Conservation (phyloP, 306 rosid genomes). For the Adenanthera pavonina region DNA sequence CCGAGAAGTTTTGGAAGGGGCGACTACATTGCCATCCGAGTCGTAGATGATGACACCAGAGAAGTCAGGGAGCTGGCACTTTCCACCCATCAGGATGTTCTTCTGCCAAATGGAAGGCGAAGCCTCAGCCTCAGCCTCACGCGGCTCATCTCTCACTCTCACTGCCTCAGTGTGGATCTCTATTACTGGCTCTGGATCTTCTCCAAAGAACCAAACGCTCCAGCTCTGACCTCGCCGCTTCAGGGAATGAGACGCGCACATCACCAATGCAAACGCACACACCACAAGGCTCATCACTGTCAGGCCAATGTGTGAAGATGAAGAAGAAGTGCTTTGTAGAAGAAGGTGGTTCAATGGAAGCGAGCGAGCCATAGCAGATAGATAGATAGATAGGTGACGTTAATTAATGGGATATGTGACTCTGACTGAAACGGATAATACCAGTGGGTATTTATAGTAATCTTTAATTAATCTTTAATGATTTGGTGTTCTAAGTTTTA, state of each 20-base stretch:
- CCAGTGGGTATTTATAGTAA: slow-evolving; percentile 23
- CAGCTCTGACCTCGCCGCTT: slow-evolving; percentile 50
- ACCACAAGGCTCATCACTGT: slow-evolving; percentile 55
- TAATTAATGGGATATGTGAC: slow-evolving; percentile 25
- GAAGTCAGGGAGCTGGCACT: slow-evolving; percentile 89
- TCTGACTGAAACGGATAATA: not conserved
- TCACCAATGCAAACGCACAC: slow-evolving; percentile 66
- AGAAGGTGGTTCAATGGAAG: slow-evolving; percentile 39
- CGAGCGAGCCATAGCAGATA: slow-evolving; percentile 66
- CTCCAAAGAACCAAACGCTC: slow-evolving; percentile 51
- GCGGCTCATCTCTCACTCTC: not conserved
- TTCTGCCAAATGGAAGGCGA: slow-evolving; percentile 72
- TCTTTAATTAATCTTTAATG: not conserved
- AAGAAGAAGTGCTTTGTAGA: slow-evolving; percentile 32
- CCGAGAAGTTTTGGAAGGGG: slow-evolving; percentile 56
- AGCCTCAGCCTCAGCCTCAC: not conserved
- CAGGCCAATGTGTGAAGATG: slow-evolving; percentile 46
- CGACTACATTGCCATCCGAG: slow-evolving; percentile 59
- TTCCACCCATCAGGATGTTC: slow-evolving; percentile 93
- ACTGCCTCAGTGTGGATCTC: slow-evolving; percentile 47
- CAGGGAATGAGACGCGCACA: slow-evolving; percentile 83
- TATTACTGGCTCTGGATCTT: slow-evolving; percentile 61
- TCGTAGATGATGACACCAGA: slow-evolving; percentile 91
- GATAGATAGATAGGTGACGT: slow-evolving; percentile 8
- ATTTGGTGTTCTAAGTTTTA: slow-evolving; percentile 11